Evolutionary conservation across 495 filamentous ascomycete genomes (phyloP), one percentile per base, ranked within the genome.

Genomic region (Podospora conica): DNA sequence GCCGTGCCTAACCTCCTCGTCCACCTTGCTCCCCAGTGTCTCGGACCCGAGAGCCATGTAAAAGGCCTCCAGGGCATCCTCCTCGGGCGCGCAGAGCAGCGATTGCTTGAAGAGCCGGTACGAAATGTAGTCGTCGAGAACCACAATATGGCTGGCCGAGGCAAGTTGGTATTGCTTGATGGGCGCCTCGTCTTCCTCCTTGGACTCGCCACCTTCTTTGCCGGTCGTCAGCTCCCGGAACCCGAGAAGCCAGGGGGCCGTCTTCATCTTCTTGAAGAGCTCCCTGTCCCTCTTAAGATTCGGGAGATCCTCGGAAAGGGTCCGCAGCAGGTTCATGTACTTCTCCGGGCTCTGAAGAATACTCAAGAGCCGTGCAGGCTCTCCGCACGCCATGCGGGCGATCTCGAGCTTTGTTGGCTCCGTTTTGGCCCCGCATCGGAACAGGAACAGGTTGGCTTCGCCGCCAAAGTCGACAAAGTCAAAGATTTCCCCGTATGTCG

Each of bases 381-480:
- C 91, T 64, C 81, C 82, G 28, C 89, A 90, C 31, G 94, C 80
- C 72, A 93, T 84, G 10, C 84, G 80, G 3, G 93, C 93, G 71
- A 99, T 82, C 75, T 99, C 95, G 12, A 80, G 72, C 63, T 88
- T 93, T 2, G 88, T 96, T 0, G 96, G 96, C 73, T 98, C 94
- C 61, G 86, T 84, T 73, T 94, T 97, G 4, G 92, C 92, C 3
- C 96, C 96, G 63, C 91, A 89, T 60, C 88, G 88, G 69, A 92
- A 81, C 7, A 99, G 80, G 71, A 99, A 98, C 0, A 88, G 79
- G 70, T 98, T 97, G 3, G 92, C 94, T 71, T 93, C 86, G 60
- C 83, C 75, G 3, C 93, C 92, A 77, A 97, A 97, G 74, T 97
- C 90, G 4, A 98, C 92, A 77, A 96, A 99, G 74, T 97, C 93